These are phyloP conservation scores for Dendryphion nanum DNA, from an alignment of 2,329 filamentous ascomycete species.

Conservation along the genomic window DNA sequence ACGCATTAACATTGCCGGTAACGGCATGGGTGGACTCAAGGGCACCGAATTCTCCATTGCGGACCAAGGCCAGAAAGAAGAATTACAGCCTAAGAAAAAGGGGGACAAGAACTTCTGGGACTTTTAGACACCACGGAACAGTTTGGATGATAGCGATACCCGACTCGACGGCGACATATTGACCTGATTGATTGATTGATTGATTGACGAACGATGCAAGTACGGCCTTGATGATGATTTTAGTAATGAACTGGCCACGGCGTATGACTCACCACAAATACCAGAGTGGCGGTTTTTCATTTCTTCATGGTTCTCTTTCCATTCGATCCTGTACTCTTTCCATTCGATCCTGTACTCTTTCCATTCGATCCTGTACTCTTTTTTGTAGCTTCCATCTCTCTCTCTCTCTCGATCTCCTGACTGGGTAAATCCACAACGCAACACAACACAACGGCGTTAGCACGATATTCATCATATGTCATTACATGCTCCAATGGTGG, in stretches of 20 bases:
- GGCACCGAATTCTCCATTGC: conserved; percentile 43
- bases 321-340: too few species aligned
- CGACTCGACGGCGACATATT: background rate
- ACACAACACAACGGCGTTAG: too few species aligned
- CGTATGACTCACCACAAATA: background rate
- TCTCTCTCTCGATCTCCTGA: too few species aligned
- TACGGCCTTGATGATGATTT: conserved; percentile 1
- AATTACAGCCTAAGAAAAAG: conserved; percentile 5
- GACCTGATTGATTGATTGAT: too few species aligned
- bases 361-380: too few species aligned
- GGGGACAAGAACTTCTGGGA: conserved; percentile 29
- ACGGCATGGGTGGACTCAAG: conserved; percentile 43
- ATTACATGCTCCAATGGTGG: too few species aligned
- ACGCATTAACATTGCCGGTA: conserved; percentile 32
- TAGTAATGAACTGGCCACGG: background rate
- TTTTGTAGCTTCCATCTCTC: too few species aligned
- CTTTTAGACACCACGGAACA: conserved; percentile 24
- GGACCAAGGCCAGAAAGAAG: conserved; percentile 32
- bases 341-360: too few species aligned
- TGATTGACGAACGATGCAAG: conserved; percentile 1
- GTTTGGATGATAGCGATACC: background rate
- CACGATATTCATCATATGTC: too few species aligned
- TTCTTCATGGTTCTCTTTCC: too few species aligned
- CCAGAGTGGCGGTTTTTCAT: conserved; percentile 1
- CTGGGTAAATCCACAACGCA: too few species aligned